These are phyloP conservation scores for Beauveria medogensis DNA, from an alignment of 2,329 filamentous ascomycete species.

Conservation along the genomic window DNA sequence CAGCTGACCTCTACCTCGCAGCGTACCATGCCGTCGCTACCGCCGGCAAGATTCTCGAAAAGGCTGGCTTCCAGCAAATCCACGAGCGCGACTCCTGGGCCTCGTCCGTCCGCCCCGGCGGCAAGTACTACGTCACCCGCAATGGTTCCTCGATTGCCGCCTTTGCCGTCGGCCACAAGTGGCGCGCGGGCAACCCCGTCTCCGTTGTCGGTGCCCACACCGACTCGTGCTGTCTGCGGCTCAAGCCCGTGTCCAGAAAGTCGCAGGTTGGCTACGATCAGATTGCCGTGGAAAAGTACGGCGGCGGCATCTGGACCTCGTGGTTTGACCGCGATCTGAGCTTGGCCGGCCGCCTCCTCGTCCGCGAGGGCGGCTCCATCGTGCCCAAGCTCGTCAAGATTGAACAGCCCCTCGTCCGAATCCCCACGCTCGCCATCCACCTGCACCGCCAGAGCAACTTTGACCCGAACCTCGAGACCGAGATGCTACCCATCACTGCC, in stretches of 20 bases:
- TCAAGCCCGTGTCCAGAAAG: constrained; percentile 94
- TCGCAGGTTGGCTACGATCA: constrained; percentile 80
- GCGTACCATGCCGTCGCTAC: constrained; percentile 90
- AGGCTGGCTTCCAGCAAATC: constrained; percentile 80
- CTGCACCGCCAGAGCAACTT: constrained; percentile 81
- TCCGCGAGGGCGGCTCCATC: constrained; percentile 63
- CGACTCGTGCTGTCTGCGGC: constrained; percentile 81
- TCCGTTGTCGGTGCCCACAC: constrained; percentile 94
- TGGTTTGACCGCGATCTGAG: constrained; percentile 96
- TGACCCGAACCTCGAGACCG: constrained; percentile 92
- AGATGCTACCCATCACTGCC: constrained; percentile 88
- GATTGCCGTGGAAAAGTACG: constrained; percentile 93
- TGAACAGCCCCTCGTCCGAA: constrained; percentile 80
- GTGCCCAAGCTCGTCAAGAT: constrained; percentile 83
- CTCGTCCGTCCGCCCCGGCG: constrained; percentile 68
- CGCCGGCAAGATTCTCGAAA: constrained; percentile 65
- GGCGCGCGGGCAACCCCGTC: constrained; percentile 85
- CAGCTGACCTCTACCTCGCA: constrained; percentile 28
- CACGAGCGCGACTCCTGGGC: constrained; percentile 89
- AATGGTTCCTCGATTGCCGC: constrained; percentile 89
- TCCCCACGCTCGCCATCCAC: constrained; percentile 91
- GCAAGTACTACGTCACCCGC: constrained; percentile 93
- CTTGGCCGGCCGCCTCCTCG: constrained; percentile 81
- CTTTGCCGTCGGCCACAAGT: constrained; percentile 84
- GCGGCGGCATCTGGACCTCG: constrained; percentile 93